These are phyloP conservation scores for Asterella californica DNA, from an alignment of 225 moss, liverwort and hornwort genomes.

Conservation along the genomic window DNA sequence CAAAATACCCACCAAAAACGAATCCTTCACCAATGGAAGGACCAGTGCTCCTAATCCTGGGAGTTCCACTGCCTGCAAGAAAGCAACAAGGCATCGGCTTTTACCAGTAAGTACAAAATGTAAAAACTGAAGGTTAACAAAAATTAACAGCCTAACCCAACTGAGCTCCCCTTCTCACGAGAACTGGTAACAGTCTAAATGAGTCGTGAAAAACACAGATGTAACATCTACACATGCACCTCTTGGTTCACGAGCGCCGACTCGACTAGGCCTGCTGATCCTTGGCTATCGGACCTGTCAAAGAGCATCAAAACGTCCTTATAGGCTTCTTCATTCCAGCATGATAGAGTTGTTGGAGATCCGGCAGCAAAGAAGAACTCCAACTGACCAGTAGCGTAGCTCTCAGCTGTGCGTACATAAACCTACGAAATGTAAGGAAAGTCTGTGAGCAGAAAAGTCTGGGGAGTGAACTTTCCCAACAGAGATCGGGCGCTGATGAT, in stretches of 20 bases:
- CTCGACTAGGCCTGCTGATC: slow-evolving; percentile 34
- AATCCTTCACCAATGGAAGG: slow-evolving; percentile 85
- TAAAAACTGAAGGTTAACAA: not conserved
- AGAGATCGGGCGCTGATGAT: not conserved
- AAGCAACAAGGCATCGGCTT: not conserved
- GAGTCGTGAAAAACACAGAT: not conserved
- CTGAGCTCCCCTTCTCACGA: not conserved
- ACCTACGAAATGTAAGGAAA: slow-evolving; percentile 43
- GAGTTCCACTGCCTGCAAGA: slow-evolving; percentile 67
- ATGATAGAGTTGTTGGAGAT: slow-evolving; percentile 40
- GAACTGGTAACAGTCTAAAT: not conserved
- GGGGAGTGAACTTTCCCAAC: not conserved
- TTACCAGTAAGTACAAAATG: not conserved
- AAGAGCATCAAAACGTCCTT: slow-evolving; percentile 62
- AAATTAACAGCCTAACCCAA: not conserved
- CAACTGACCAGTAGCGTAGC: slow-evolving; percentile 80
- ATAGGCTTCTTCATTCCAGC: slow-evolving; percentile 30
- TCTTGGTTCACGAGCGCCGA: slow-evolving; percentile 37
- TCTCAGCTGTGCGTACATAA: slow-evolving; percentile 79
- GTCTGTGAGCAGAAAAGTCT: not conserved
- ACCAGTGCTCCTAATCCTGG: slow-evolving; percentile 43
- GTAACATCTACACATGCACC: slow-evolving; percentile 17
- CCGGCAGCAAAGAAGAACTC: slow-evolving; percentile 79
- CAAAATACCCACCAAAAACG: slow-evolving; percentile 74
- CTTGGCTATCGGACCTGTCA: slow-evolving; percentile 48